Conservation (phyloP, 2,329 filamentous ascomycete species). For the Colletotrichum chrysophilum region DNA sequence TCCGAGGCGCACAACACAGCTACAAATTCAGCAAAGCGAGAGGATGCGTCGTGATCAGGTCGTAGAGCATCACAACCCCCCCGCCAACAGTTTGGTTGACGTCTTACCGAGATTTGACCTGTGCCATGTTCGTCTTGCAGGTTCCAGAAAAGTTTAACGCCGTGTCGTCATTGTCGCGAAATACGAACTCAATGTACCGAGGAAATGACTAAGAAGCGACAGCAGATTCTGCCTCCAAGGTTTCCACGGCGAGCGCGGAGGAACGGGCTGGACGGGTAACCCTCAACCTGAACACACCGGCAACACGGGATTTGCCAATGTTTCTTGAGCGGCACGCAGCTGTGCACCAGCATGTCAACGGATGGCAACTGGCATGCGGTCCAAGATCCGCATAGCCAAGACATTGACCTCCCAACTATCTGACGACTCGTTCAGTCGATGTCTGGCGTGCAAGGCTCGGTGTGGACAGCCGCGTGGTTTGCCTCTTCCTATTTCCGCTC, state of each 20-base stretch:
- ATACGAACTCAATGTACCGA: background rate
- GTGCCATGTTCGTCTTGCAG: background rate
- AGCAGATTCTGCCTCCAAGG: background rate
- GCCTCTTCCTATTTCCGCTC: background rate
- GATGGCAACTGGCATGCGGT: conserved; percentile 17
- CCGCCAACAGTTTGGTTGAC: background rate
- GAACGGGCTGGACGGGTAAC: background rate
- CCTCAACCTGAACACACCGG: background rate
- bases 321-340: conserved; percentile 4
- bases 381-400: conserved; percentile 1
- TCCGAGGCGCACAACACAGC: background rate
- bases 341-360: conserved; percentile 4
- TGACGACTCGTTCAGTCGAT: background rate
- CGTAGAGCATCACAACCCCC: background rate
- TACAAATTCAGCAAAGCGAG: background rate
- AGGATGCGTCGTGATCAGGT: background rate
- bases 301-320: background rate
- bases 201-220: background rate
- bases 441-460: background rate
- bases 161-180: conserved; percentile 7
- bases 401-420: background rate
- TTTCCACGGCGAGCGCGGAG: background rate
- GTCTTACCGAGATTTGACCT: background rate
- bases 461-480: background rate
- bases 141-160: background rate